Conservation (phyloP, 495 filamentous ascomycete genomes). For the Aspergillus bertholletiae region DNA sequence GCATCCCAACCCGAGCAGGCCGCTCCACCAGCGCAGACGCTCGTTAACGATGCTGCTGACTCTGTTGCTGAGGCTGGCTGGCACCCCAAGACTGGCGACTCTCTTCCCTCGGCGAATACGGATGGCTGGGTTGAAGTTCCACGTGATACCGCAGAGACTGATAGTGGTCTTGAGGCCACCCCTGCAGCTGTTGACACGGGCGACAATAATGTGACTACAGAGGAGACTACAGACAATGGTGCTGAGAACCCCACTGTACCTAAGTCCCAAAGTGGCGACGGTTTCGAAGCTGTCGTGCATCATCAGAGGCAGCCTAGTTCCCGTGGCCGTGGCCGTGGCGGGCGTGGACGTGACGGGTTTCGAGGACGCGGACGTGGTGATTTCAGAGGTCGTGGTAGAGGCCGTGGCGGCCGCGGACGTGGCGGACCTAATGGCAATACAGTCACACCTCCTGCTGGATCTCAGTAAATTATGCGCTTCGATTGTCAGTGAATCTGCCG, state of each 20-base stretch:
- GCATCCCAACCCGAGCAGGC: conserved; percentile 31
- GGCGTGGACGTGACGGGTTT: conserved; percentile 49
- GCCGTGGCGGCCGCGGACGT: conserved; percentile 32
- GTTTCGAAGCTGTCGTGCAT: conserved; percentile 67
- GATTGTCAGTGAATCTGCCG: conserved; percentile 8
- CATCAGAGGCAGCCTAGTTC: conserved; percentile 47
- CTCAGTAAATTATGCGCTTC: conserved; percentile 11
- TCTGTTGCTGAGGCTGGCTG: conserved; percentile 64
- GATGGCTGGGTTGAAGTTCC: conserved; percentile 79
- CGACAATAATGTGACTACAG: conserved; percentile 15
- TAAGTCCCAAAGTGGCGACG: conserved; percentile 50
- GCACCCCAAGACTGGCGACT: conserved; percentile 48
- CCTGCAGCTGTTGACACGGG: conserved; percentile 42
- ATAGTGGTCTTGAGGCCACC: conserved; percentile 59
- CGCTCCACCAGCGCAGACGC: conserved; percentile 49
- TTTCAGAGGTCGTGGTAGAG: conserved; percentile 36
- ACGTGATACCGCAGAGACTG: conserved; percentile 71
- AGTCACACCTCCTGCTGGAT: conserved; percentile 16
- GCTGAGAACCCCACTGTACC: conserved; percentile 53
- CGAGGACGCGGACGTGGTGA: conserved; percentile 54
- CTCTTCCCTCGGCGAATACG: conserved; percentile 47
- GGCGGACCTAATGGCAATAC: conserved; percentile 29
- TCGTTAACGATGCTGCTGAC: conserved; percentile 62
- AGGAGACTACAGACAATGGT: conserved; percentile 51
- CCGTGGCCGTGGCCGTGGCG: conserved; percentile 49